phyloP scores from a whole-genome alignment of 257 asterid species.

The Catharanthus roseus region DNA sequence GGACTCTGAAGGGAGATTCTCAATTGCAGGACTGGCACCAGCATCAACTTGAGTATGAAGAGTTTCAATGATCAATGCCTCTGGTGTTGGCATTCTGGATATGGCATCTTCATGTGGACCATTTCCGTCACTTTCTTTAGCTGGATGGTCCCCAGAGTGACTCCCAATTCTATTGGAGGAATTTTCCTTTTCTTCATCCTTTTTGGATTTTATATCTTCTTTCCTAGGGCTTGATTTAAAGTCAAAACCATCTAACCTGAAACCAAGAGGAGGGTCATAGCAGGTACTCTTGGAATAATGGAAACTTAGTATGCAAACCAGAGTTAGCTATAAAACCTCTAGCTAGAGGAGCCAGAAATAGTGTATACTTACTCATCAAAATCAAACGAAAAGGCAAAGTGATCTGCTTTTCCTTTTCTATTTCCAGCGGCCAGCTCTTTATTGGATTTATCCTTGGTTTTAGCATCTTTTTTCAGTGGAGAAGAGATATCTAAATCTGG shows the following conservation, averaged over 20 bases:
- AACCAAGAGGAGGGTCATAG: neutral
- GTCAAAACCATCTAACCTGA: conserved; percentile 56
- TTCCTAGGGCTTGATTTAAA: conserved; percentile 45
- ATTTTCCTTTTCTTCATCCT: conserved; percentile 38
- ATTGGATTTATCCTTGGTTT: conserved; percentile 44
- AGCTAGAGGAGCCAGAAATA: conserved; percentile 11
- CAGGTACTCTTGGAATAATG: neutral
- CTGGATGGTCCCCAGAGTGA: conserved; percentile 22
- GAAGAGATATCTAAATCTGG: conserved; percentile 71
- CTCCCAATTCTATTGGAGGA: conserved; percentile 23
- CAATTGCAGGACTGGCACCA: conserved; percentile 28
- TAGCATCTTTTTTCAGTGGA: conserved; percentile 51
- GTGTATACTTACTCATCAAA: conserved; percentile 61
- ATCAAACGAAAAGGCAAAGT: conserved; percentile 68
- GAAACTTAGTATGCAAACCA: conserved; percentile 11
- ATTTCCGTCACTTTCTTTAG: conserved; percentile 23
- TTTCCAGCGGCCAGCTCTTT: conserved; percentile 43
- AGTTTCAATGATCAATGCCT: conserved; percentile 24
- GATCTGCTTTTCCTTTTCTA: conserved; percentile 49
- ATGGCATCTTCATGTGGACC: conserved; percentile 24
- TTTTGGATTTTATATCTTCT: conserved; percentile 36
- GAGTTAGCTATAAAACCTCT: neutral
- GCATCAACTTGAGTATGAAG: conserved; percentile 33
- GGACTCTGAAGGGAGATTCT: conserved; percentile 30
- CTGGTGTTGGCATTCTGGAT: conserved; percentile 28